phyloP scores from a whole-genome alignment of 352 stramenopile genomes.

The Phytophthora tubulina region DNA sequence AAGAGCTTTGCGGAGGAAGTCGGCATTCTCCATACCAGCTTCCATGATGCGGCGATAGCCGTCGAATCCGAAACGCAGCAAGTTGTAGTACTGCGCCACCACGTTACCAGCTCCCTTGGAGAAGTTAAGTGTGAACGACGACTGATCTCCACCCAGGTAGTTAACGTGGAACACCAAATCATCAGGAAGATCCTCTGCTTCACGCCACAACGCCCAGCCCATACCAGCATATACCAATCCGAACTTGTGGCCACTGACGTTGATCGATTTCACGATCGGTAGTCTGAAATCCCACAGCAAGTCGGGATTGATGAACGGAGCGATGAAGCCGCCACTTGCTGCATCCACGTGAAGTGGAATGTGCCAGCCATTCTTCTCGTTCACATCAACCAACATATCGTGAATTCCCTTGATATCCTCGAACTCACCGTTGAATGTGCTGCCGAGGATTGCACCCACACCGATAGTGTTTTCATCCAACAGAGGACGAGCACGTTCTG shows the following conservation, averaged over 20 bases:
- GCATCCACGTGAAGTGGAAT: slow-evolving; percentile 1
- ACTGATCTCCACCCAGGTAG: not conserved
- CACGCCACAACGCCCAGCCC: not conserved
- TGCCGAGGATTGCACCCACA: not conserved
- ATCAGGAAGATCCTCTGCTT: not conserved
- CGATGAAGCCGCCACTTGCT: not conserved
- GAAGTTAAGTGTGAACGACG: not conserved
- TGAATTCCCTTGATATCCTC: slow-evolving; percentile 1
- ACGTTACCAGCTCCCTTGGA: not conserved
- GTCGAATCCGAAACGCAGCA: not conserved
- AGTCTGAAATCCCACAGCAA: not conserved
- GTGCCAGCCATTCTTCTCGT: not conserved
- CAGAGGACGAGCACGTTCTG: slow-evolving; percentile 1
- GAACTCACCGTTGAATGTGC: slow-evolving; percentile 1
- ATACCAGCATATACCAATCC: not conserved
- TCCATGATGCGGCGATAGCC: not conserved
- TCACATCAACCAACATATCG: not conserved
- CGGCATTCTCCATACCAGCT: not conserved
- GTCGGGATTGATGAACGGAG: not conserved
- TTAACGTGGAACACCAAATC: not conserved
- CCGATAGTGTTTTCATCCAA: not conserved
- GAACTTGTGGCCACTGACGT: not conserved
- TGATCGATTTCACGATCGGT: not conserved
- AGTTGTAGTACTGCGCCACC: not conserved
- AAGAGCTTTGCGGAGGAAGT: not conserved